Base-by-base conservation (phyloP, 768 basidiomycete genomes). In the Boletellus emodensis region DNA sequence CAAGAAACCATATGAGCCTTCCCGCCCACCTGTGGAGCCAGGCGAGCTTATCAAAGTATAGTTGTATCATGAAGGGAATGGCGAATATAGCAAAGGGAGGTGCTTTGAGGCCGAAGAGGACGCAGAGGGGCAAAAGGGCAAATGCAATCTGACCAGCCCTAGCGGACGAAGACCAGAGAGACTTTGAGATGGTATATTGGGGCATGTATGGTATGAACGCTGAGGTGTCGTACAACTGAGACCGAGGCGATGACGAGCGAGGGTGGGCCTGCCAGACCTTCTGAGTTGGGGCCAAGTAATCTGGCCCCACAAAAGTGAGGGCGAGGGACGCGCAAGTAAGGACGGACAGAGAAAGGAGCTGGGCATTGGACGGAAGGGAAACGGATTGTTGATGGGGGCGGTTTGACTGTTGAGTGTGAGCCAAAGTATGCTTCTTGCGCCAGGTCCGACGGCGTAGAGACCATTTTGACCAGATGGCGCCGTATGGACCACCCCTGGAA, bases 31-130 rank as follows among this genome's bases (percentile, higher is more conserved):
- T 78, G 65, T 90, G 89, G 7, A 89, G 69, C 67, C 81, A 75
- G 5, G 81, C 76, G 10, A 90, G 78, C 62, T 87, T 87, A 72
- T 91, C 88, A 59, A 85, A 85, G 58, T 81, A 78, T n/a, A 88
- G 56, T 48, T 86, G 81, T 36, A 78, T 76, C 50, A 81, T 71
- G 54, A 77, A 78, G 0, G 82, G 76, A 46, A 83, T 66, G 42
- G 89, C 79, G 57, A 89, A 80, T 43, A 89, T 59, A 49, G 87
- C 87, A 58, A 88, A 84, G 0, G 88, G 85, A 11, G 82, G 78
- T 28, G 76, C 76, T 62, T 83, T 91, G 63, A 91, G 75, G 9
- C 83, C 85, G 53, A 88, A 75, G 13, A 87, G 72, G 51, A 89
- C 71, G 48, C 80, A 83, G 8, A 90, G 74, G 0, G 88, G 89